Conservation (phyloP, 176 grass and related monocot species). For the Raddia guianensis region DNA sequence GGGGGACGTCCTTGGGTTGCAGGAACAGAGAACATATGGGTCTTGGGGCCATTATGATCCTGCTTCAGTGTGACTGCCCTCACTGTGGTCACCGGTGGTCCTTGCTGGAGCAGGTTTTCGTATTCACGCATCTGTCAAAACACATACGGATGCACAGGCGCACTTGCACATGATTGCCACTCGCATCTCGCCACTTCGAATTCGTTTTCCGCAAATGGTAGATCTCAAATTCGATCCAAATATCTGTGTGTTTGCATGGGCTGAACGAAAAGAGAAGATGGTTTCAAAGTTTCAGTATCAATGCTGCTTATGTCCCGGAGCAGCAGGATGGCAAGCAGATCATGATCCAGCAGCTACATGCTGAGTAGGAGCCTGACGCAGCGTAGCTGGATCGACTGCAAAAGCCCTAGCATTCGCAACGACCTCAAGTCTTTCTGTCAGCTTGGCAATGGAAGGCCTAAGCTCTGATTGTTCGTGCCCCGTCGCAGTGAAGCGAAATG, state of each 20-base stretch:
- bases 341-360: neutral
- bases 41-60: conserved; percentile 23
- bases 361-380: neutral
- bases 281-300: neutral
- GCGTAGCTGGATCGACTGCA: neutral
- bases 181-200: neutral
- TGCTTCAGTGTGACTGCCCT: neutral
- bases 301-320: neutral
- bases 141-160: neutral
- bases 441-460: neutral
- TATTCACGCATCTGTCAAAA: conserved; percentile 7
- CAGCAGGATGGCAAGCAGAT: neutral
- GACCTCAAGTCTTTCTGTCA: neutral
- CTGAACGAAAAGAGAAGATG: no score
- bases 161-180: neutral
- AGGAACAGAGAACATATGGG: conserved; percentile 24
- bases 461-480: conserved; percentile 26
- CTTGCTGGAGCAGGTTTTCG: conserved; percentile 21
- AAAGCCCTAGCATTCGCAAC: neutral
- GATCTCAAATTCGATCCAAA: neutral
- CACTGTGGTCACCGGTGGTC: conserved; percentile 2
- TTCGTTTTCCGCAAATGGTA: neutral
- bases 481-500: conserved; percentile 15
- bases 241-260: neutral
- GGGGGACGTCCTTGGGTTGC: conserved; percentile 15